Conservation (phyloP, 768 basidiomycete genomes). For the Psilocybe sp. region DNA sequence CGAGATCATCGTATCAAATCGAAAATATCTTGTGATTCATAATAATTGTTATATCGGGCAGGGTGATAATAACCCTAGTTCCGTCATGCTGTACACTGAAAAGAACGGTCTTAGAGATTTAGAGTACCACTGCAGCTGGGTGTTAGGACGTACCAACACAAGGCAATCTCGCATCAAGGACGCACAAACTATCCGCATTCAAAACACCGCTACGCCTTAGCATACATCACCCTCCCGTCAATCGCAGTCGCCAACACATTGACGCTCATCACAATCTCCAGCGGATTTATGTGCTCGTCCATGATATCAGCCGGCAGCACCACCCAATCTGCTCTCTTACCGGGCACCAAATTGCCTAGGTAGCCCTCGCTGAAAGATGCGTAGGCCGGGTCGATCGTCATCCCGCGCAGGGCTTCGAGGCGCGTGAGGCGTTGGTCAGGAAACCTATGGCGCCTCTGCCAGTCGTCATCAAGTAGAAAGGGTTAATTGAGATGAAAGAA, state of each 20-base stretch:
- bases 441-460: slow-evolving; percentile 50
- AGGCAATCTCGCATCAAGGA: too few relatives aligned
- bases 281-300: slow-evolving; percentile 38
- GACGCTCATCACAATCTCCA: slow-evolving; percentile 57
- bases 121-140: too few relatives aligned
- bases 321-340: slow-evolving; percentile 83
- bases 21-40: too few relatives aligned
- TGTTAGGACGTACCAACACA: too few relatives aligned
- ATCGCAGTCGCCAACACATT: slow-evolving; percentile 76
- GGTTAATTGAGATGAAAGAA: not conserved
- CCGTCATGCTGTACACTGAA: too few relatives aligned
- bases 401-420: slow-evolving; percentile 73
- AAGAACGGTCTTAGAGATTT: too few relatives aligned
- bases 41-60: too few relatives aligned
- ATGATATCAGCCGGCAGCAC: slow-evolving; percentile 82
- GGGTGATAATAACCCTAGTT: too few relatives aligned
- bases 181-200: too few relatives aligned
- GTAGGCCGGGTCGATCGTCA: slow-evolving; percentile 86
- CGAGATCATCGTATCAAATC: too few relatives aligned
- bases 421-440: slow-evolving; percentile 76
- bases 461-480: too few relatives aligned
- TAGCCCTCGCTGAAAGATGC: slow-evolving; percentile 75
- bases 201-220: too few relatives aligned
- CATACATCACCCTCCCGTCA: slow-evolving; percentile 57
- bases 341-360: slow-evolving; percentile 70